Evolutionary conservation across 83 land plant genomes (phyloP).

Genomic region (Thuja plicata): DNA sequence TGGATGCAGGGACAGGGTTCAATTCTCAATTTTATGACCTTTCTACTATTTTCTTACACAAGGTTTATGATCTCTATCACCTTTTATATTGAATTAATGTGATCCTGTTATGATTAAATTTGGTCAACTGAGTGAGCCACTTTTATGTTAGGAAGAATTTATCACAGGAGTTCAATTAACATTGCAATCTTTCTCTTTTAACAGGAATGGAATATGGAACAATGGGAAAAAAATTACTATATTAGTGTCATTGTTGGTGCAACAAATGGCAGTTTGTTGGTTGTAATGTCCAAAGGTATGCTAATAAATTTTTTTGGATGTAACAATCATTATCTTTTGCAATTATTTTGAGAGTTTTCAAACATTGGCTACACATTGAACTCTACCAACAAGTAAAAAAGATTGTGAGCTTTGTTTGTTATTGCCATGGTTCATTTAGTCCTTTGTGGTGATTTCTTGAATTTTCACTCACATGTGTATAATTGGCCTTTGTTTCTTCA

Average conservation of each 20-base stretch:
- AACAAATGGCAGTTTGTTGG: conserved; percentile 51
- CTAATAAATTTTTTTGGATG: no score
- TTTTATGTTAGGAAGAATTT: neutral
- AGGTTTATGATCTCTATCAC: conserved; percentile 41
- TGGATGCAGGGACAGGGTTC: conserved; percentile 92
- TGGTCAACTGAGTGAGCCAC: neutral
- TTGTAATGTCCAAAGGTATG: no score
- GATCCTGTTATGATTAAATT: neutral
- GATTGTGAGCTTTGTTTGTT: no score
- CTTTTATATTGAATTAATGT: no score
- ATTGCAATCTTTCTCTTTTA: neutral
- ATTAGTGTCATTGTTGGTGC: conserved; percentile 65
- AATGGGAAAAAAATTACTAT: conserved; percentile 62
- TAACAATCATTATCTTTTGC: no score
- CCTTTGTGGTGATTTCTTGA: no score
- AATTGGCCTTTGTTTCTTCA: no score
- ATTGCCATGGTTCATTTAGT: no score
- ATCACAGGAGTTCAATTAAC: conserved; percentile 1
- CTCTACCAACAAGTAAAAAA: no score
- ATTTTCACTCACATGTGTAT: no score
- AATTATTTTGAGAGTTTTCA: no score
- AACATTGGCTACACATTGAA: no score
- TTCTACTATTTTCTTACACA: conserved; percentile 71
- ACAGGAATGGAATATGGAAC: conserved; percentile 70
- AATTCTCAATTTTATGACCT: conserved; percentile 70